Conservation (phyloP, 257 asterid species). For the Nicotiana knightiana region DNA sequence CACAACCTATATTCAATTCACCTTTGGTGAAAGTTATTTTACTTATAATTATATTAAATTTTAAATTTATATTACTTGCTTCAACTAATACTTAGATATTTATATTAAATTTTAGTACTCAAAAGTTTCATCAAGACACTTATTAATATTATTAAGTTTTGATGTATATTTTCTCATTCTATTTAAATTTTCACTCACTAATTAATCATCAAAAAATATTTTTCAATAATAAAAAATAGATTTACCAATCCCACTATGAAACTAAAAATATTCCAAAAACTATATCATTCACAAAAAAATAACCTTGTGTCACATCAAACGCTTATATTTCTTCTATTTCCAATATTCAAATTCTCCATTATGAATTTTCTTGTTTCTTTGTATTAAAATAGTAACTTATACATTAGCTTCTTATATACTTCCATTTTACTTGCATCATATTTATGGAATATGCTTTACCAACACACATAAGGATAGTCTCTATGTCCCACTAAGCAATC, state of each 20-base stretch:
- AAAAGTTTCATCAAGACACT: background rate
- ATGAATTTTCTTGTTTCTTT: background rate
- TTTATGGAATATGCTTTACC: conserved; percentile 18
- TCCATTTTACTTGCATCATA: background rate
- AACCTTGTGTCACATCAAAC: background rate
- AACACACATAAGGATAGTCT: conserved; percentile 11
- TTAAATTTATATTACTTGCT: background rate
- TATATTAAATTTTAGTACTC: background rate
- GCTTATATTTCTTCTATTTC: background rate
- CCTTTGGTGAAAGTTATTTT: background rate
- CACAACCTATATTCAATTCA: too few relatives aligned
- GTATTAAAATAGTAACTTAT: background rate
- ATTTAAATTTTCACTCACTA: background rate
- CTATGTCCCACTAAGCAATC: conserved; percentile 14
- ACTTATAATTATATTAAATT: background rate
- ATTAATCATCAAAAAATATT: background rate
- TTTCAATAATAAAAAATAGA: background rate
- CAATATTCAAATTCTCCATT: background rate
- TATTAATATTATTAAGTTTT: background rate
- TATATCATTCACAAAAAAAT: background rate
- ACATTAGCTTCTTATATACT: background rate
- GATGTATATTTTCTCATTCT: background rate
- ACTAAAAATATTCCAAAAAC: background rate
- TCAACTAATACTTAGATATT: background rate
- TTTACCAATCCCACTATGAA: background rate